A percentile compares a stretch with the other conserved stretches of the same genome.
Conservation (phyloP, 1,284 basidiomycete genomes). For the Tilletia indica region DNA sequence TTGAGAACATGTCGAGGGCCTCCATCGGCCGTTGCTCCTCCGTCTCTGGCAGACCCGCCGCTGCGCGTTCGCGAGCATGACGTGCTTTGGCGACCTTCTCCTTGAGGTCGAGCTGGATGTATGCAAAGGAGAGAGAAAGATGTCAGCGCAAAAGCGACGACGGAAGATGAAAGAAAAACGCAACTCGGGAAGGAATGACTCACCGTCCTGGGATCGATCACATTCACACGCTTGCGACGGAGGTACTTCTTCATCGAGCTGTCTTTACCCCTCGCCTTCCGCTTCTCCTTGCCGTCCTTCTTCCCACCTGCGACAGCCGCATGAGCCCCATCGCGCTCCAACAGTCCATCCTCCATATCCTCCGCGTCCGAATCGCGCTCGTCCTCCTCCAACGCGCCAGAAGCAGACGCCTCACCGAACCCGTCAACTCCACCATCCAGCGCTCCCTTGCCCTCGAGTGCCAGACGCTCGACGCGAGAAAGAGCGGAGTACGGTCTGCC, state of each 20-base stretch:
- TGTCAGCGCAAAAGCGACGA: neutral
- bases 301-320: constrained; percentile 25
- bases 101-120: constrained; percentile 32
- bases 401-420: constrained; percentile 18
- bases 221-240: constrained; percentile 50
- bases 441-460: constrained; percentile 34
- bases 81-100: constrained; percentile 27
- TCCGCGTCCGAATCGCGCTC: constrained; percentile 19
- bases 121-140: neutral
- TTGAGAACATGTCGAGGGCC: constrained; percentile 14
- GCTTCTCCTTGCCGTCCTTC: constrained; percentile 41
- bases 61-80: constrained; percentile 12
- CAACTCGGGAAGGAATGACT: neutral
- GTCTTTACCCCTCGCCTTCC: constrained; percentile 48
- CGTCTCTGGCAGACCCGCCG: neutral
- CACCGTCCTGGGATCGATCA: constrained; percentile 45
- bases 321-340: constrained; percentile 20
- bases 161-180: neutral
- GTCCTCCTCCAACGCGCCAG: constrained; percentile 6
- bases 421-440: constrained; percentile 9
- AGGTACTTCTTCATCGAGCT: constrained; percentile 46
- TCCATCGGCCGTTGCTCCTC: neutral
- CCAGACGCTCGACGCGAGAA: constrained; percentile 42
- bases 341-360: constrained; percentile 19
- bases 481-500: constrained; percentile 49